These are phyloP conservation scores for Echinosophora koreensis DNA, from an alignment of 306 rosid species.

Conservation along the genomic window DNA sequence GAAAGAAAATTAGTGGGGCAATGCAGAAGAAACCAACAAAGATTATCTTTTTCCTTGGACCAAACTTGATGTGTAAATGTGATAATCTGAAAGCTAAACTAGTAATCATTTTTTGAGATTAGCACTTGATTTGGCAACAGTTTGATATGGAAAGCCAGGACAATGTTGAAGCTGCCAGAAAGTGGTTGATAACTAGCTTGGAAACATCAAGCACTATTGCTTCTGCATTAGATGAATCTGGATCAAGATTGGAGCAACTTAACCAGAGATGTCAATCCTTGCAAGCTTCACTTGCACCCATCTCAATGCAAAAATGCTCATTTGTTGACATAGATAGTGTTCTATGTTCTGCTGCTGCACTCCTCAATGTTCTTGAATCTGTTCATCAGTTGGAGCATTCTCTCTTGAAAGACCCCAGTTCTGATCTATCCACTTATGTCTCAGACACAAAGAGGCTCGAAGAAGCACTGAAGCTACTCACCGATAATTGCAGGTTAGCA, in stretches of 20 bases:
- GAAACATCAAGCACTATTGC: slow-evolving; percentile 61
- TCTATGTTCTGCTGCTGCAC: slow-evolving; percentile 72
- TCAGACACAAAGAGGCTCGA: slow-evolving; percentile 65
- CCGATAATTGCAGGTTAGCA: slow-evolving; percentile 69
- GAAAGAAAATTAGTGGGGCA: slow-evolving; percentile 56
- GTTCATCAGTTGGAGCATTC: slow-evolving; percentile 68
- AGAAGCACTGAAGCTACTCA: slow-evolving; percentile 78
- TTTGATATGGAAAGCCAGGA: slow-evolving; percentile 55
- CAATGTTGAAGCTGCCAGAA: slow-evolving; percentile 58
- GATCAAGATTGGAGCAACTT: slow-evolving; percentile 60
- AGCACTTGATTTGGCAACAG: slow-evolving; percentile 46
- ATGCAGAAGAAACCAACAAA: slow-evolving; percentile 58
- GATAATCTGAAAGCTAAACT: slow-evolving; percentile 30
- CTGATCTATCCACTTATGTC: slow-evolving; percentile 62
- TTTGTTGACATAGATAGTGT: slow-evolving; percentile 57
- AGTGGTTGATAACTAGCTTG: slow-evolving; percentile 63
- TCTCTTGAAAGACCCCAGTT: slow-evolving; percentile 50
- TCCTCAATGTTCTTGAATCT: slow-evolving; percentile 60
- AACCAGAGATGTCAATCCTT: slow-evolving; percentile 54
- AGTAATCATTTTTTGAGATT: slow-evolving; percentile 44
- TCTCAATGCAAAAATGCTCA: slow-evolving; percentile 41
- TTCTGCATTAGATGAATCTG: slow-evolving; percentile 58
- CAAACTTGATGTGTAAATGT: slow-evolving; percentile 16
- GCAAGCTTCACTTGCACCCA: slow-evolving; percentile 56
- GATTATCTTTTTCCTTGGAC: slow-evolving; percentile 41